Conservation (phyloP, 805 yeast species). For the baker's yeast (Saccharomyces cerevisiae) region DNA sequence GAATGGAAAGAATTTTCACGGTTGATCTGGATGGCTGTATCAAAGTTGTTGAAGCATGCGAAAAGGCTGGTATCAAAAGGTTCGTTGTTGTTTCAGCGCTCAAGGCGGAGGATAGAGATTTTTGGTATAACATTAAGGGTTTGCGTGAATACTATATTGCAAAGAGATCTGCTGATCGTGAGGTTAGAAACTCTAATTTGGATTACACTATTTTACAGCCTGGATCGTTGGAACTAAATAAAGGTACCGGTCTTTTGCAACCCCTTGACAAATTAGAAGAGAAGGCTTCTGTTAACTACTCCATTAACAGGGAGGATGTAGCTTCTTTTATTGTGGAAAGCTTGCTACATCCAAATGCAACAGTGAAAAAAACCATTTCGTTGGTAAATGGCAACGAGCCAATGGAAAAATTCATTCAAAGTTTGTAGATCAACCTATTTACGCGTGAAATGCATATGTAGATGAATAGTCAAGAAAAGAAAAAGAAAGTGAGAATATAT, state of each 20-base stretch:
- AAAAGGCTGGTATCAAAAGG: conserved; percentile 36
- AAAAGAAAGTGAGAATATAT: not conserved
- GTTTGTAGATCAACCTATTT: conserved; percentile 1
- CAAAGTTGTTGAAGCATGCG: conserved; percentile 48
- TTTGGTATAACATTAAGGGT: conserved; percentile 33
- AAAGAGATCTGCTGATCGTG: conserved; percentile 52
- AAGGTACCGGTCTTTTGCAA: conserved; percentile 37
- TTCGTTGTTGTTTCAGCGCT: conserved; percentile 49
- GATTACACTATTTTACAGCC: conserved; percentile 55
- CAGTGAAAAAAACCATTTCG: conserved; percentile 38
- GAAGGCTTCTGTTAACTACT: conserved; percentile 18
- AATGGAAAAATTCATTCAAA: conserved; percentile 17
- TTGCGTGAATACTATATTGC: conserved; percentile 48
- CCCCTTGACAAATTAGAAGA: conserved; percentile 11
- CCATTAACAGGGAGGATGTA: conserved; percentile 46
- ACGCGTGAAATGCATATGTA: not conserved
- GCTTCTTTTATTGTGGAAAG: conserved; percentile 38
- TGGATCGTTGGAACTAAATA: conserved; percentile 35
- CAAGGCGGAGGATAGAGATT: conserved; percentile 43
- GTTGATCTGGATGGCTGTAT: conserved; percentile 60
- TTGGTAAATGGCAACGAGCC: conserved; percentile 36
- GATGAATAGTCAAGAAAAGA: not conserved
- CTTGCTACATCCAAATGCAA: conserved; percentile 31
- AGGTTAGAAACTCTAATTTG: conserved; percentile 33
- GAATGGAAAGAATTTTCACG: conserved; percentile 36